Evolutionary conservation across 345 rosid species (phyloP).

Genomic region (Atalantia buxifolia): DNA sequence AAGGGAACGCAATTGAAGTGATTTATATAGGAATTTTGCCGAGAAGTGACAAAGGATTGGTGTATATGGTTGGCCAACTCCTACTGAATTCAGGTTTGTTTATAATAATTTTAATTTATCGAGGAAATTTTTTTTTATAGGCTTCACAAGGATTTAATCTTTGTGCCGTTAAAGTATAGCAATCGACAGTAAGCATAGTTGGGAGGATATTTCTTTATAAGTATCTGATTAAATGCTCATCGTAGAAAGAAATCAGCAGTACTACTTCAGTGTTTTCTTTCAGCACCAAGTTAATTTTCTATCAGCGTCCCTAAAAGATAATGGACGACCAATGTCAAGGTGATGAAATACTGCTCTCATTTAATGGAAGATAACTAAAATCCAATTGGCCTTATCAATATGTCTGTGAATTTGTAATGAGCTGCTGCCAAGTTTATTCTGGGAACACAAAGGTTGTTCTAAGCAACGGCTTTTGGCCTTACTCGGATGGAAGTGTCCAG

Average conservation of each 20-base stretch:
- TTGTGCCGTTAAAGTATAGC: neutral
- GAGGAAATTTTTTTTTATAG: neutral
- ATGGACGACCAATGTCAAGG: neutral
- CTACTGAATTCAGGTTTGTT: slow-evolving; percentile 14
- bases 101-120: neutral
- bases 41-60: slow-evolving; percentile 22
- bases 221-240: neutral
- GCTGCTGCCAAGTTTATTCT: neutral
- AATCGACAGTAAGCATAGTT: neutral
- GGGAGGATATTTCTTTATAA: neutral
- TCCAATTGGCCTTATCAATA: neutral
- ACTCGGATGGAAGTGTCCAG: too few relatives aligned
- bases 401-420: neutral
- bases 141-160: slow-evolving; percentile 1
- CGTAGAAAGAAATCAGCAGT: neutral
- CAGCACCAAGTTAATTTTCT: too few relatives aligned
- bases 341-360: neutral
- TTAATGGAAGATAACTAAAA: neutral
- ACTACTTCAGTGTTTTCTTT: too few relatives aligned
- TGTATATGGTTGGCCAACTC: slow-evolving; percentile 34
- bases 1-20: neutral
- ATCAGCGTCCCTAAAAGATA: too few relatives aligned
- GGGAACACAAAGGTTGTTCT: neutral
- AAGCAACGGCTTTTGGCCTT: neutral
- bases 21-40: slow-evolving; percentile 13